Evolutionary conservation across 1,284 basidiomycete species (phyloP), one percentile per base, ranked within the genome.

Genomic region (Sanguinoderma infundibulare): DNA sequence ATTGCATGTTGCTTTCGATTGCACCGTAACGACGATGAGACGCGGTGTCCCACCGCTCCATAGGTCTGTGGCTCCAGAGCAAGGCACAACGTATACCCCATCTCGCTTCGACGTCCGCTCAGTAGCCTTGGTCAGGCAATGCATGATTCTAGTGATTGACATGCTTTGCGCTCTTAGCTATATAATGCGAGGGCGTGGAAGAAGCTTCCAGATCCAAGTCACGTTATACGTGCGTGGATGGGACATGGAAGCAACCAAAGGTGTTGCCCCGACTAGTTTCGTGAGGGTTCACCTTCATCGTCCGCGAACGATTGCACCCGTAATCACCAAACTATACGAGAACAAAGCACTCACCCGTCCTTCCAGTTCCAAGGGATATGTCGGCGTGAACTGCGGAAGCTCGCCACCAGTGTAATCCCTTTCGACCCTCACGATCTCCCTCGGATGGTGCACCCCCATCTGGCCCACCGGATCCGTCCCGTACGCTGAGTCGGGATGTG

Each of bases 361-460:
- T 69, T 94, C 92, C 7, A 95, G 78, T 70, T 95, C 93, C 24
- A 95, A 75, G 2, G 91, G 93, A 73, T 91, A 95, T 65, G 89
- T 84, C 0, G 92, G 83, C 34, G 90, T 81, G 73, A 95, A 92
- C 72, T 95, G 94, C 12, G 86, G 80, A 24, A 95, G 76, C 72
- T 95, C 93, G 5, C 93, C 93, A 0, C 89, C 86, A 17, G 81
- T 84, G 70, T 94, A 95, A 74, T 95, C 93, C 47, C 94, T 79
- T 74, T 95, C 93, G 53, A 95, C 80, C 38, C 93, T 82, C 60
- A 95, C 78, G 61, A 95, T 85, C 76, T 95, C 93, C 55, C 93
- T 85, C n/a, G 93, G 92, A 68, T 92, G 87, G 72, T 95, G 90
- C 24, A 90, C 75, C 6, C 91, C 91, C 59, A 95, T 88, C 57